Conservation (phyloP, 805 yeast species). For the Tetrapisispora phaffii region DNA sequence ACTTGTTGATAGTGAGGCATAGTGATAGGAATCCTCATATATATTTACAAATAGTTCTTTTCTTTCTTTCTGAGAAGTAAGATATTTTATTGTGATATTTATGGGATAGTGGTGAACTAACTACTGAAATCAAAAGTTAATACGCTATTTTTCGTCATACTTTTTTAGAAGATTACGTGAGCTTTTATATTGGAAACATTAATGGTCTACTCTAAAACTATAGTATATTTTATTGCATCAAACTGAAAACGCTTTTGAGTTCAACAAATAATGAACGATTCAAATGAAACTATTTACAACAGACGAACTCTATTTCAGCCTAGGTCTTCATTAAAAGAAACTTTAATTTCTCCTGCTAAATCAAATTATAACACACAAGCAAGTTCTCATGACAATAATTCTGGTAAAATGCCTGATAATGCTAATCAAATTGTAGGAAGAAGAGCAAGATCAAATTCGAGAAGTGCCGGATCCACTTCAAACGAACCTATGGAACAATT, state of each 20-base stretch:
- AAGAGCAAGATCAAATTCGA: constrained; percentile 24
- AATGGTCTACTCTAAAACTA: neutral
- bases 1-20: no score
- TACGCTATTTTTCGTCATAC: neutral
- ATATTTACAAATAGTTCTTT: no score
- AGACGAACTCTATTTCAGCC: constrained; percentile 1
- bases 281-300: neutral
- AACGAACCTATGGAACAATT: constrained; percentile 2
- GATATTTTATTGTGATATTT: no score
- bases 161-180: neutral
- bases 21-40: no score
- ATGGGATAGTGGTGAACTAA: no score
- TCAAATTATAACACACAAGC: neutral
- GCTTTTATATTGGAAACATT: neutral
- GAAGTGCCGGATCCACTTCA: constrained; percentile 17
- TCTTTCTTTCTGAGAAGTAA: no score
- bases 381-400: neutral
- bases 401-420: neutral
- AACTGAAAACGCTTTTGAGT: neutral
- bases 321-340: constrained; percentile 1
- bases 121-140: no score
- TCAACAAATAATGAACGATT: neutral
- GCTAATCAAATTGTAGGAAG: constrained; percentile 5
- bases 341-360: neutral
- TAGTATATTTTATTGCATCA: neutral